Base-by-base conservation (phyloP, 805 yeast species). In the Wickerhamiella sorbophila region DNA sequence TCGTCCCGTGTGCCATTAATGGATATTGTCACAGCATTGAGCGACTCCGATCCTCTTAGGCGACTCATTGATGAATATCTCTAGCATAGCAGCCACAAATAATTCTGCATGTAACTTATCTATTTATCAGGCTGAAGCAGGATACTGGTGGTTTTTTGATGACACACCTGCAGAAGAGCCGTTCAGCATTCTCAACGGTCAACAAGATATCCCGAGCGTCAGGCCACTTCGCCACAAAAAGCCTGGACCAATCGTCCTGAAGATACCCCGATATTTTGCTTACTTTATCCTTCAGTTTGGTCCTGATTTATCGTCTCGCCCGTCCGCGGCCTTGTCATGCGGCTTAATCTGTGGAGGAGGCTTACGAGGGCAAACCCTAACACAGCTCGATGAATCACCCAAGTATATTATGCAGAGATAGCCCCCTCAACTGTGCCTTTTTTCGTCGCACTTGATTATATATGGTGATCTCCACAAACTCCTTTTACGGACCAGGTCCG, bases 1-100 rank as follows among this genome's bases (percentile, higher is more conserved):
- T 38, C 49, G 29, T 46, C 57, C 17, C 52, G 51, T 32, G 62
- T 61, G 4, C 64, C 57, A 32, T 29, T 44, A n/a, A 48, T 57
- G 48, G 64, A 60, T 36, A 54, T 59, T n/a, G 31, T 56, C 16
- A 45, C 50, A 9, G 60, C 48, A 4, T 34, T 52, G 12, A 31
- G 48, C 8, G 47, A 48, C 21, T 41, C 44, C 32, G 53, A 48
- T 22, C 52, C 53, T 5, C 38, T 52, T 18, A 41, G 50, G 18
- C 36, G 41, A 20, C 46, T 52, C 14, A 31, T 52, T 6, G 31
- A 45, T 36, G 44, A n/a, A n/a, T n/a, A n/a, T n/a, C n/a, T n/a
- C n/a, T n/a, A n/a, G n/a, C n/a, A n/a, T n/a, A n/a, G n/a, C n/a
- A n/a, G n/a, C n/a, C n/a, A n/a, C n/a, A n/a, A n/a, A n/a, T n/a